Conservation (phyloP, 139 green algal genomes). For the Tetradesmus obliquus region DNA sequence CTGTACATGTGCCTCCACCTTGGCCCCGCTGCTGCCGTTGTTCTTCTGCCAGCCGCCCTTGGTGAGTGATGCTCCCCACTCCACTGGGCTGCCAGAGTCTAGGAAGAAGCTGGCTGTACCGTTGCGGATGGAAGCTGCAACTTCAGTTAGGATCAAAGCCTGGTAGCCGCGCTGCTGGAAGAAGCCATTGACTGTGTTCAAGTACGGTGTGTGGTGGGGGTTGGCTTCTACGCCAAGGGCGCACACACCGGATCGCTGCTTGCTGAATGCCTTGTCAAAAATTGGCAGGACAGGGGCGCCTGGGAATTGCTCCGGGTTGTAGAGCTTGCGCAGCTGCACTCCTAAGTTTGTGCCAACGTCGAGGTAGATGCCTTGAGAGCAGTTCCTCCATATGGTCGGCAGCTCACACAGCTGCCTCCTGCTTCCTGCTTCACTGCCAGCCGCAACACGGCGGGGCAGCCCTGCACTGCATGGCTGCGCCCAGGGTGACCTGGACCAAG, state of each 20-base stretch:
- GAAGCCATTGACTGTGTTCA: not conserved
- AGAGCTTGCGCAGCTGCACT: constrained; percentile 20
- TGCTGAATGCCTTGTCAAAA: not conserved
- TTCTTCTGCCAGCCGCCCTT: not conserved
- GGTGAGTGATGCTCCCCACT: not conserved
- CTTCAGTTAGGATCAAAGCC: not conserved
- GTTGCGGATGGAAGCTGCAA: not conserved
- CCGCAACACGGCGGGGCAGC: not conserved
- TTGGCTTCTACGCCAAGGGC: constrained; percentile 11
- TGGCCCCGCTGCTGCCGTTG: not conserved
- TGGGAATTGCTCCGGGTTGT: constrained; percentile 11
- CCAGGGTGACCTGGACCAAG: not conserved
- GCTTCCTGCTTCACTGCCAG: not conserved
- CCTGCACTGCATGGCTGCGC: not conserved
- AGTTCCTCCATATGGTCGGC: not conserved
- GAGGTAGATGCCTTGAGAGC: constrained; percentile 5
- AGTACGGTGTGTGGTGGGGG: constrained; percentile 4
- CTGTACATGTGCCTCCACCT: not conserved
- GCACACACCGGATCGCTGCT: not conserved
- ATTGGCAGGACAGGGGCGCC: not conserved
- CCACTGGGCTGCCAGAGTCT: not conserved
- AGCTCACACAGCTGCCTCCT: not conserved
- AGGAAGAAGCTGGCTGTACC: not conserved
- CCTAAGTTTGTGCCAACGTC: constrained; percentile 22
- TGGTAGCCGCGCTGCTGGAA: not conserved